A percentile compares a stretch with the other conserved stretches of the same genome.
Conservation (phyloP, 78 protist genomes). For the Trichosphaerium sp. region DNA sequence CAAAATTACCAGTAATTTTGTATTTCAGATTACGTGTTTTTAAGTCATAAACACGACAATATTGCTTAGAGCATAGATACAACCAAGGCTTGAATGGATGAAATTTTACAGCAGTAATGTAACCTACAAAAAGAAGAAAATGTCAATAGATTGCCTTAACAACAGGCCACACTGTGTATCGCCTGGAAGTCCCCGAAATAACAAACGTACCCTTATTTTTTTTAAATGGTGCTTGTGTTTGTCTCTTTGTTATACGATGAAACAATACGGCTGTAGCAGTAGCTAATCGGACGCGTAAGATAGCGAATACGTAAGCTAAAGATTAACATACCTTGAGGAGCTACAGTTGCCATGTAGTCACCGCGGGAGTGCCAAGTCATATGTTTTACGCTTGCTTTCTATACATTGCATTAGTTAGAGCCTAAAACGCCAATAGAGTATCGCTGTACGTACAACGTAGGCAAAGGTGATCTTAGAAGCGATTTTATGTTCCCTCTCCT, state of each 20-base stretch:
- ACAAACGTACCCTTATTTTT: too few species aligned
- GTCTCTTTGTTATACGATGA: conserved; percentile 28
- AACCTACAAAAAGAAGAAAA: too few species aligned
- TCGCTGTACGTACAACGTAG: too few species aligned
- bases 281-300: too few species aligned
- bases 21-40: conserved; percentile 40
- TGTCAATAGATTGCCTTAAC: not conserved
- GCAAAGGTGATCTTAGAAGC: too few species aligned
- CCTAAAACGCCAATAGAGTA: too few species aligned
- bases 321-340: conserved; percentile 32
- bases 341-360: conserved; percentile 78
- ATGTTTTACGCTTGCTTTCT: not conserved
- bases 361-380: conserved; percentile 88
- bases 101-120: conserved; percentile 50
- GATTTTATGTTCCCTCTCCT: too few species aligned
- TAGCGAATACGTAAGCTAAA: too few species aligned
- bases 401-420: too few species aligned
- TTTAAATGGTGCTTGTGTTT: conserved; percentile 46
- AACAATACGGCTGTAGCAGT: conserved; percentile 15
- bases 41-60: conserved; percentile 71
- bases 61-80: conserved; percentile 71
- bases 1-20: conserved; percentile 34
- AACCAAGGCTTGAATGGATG: conserved; percentile 91
- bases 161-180: too few species aligned
- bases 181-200: too few species aligned